Evolutionary conservation across 2,329 filamentous ascomycete genomes (phyloP).

Genomic region (Arthrobotrys musiformis): DNA sequence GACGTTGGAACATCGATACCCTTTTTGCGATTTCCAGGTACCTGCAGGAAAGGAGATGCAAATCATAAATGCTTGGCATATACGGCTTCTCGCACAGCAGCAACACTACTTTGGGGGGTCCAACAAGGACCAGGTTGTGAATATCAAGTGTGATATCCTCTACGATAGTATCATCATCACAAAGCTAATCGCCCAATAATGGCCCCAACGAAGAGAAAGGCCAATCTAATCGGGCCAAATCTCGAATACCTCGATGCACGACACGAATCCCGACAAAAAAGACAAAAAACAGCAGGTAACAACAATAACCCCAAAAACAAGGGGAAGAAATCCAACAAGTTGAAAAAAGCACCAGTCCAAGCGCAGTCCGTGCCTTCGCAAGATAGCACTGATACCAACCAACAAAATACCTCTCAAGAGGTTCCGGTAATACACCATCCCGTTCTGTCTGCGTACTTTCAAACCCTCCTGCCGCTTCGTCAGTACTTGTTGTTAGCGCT

Average conservation of each 20-base stretch:
- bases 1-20: too few relatives aligned
- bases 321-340: slow-evolving; percentile 18
- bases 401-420: slow-evolving; percentile 14
- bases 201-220: slow-evolving; percentile 25
- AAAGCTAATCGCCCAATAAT: neutral
- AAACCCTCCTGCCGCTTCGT: slow-evolving; percentile 73
- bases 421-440: slow-evolving; percentile 66
- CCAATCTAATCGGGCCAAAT: slow-evolving; percentile 35
- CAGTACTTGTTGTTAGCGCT: slow-evolving; percentile 68
- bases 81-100: neutral
- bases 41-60: neutral
- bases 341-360: slow-evolving; percentile 57
- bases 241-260: slow-evolving; percentile 33
- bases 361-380: slow-evolving; percentile 57
- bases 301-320: slow-evolving; percentile 37
- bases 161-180: neutral
- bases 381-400: neutral
- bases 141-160: neutral
- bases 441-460: slow-evolving; percentile 76
- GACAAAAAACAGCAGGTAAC: neutral
- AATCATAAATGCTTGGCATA: neutral
- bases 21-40: neutral
- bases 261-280: neutral
- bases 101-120: neutral
- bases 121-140: too few relatives aligned